Evolutionary conservation across 129 eudicot genomes (phyloP).

Genomic region (Sambucus nigra): DNA sequence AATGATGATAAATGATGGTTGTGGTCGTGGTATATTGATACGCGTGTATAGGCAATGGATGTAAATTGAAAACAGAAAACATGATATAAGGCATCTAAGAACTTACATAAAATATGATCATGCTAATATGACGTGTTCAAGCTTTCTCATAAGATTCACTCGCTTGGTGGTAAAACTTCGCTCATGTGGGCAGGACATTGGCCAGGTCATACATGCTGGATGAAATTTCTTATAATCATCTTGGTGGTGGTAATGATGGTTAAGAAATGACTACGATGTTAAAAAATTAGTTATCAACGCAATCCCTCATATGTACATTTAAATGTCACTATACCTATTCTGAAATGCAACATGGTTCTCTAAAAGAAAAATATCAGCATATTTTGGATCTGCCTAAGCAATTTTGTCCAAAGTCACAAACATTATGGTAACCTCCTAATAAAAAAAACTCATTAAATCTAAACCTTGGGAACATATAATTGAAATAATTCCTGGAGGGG

Average conservation of each 20-base stretch:
- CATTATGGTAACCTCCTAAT: conserved; percentile 74
- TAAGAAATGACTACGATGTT: not conserved
- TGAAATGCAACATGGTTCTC: conserved; percentile 97
- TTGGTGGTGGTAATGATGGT: conserved; percentile 4
- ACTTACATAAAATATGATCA: conserved; percentile 81
- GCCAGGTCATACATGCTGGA: conserved; percentile 97
- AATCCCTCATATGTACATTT: not conserved
- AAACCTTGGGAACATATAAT: too few species aligned
- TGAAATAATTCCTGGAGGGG: too few species aligned
- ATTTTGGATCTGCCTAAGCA: conserved; percentile 75
- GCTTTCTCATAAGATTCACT: conserved; percentile 96
- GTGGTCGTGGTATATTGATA: not conserved
- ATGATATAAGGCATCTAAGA: not conserved
- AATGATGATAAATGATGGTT: not conserved
- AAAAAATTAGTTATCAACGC: not conserved
- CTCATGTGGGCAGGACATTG: conserved; percentile 83
- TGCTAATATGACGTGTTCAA: conserved; percentile 83
- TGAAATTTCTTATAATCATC: conserved; percentile 24
- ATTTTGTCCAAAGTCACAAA: conserved; percentile 91
- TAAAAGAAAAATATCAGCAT: conserved; percentile 72
- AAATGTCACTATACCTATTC: conserved; percentile 49
- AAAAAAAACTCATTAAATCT: not conserved
- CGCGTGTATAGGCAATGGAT: not conserved
- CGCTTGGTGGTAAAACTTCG: conserved; percentile 97
- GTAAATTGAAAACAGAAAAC: not conserved